A percentile compares a stretch with the other conserved stretches of the same genome.
Conservation (phyloP, 2,329 filamentous ascomycete species). For the Colletotrichum sp. region DNA sequence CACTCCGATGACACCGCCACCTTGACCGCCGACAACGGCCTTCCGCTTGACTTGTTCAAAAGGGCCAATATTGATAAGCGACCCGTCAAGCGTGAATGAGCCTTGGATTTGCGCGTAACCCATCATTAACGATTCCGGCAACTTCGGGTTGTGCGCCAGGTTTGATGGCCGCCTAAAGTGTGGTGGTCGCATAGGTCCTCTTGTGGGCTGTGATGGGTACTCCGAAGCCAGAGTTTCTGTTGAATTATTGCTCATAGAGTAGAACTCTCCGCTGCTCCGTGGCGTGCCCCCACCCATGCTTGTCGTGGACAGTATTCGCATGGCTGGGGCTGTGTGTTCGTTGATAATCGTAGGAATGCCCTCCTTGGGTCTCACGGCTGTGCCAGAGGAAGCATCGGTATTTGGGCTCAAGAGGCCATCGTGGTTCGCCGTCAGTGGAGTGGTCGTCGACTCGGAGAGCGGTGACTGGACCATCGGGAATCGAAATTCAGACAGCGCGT, state of each 20-base stretch:
- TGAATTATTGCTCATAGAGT: constrained; percentile 93
- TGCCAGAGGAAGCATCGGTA: constrained; percentile 17
- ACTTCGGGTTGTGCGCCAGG: constrained; percentile 46
- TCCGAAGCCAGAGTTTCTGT: constrained; percentile 93
- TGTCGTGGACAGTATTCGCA: constrained; percentile 77
- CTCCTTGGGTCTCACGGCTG: constrained; percentile 48
- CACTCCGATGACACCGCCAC: constrained; percentile 83
- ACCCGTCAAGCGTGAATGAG: constrained; percentile 90
- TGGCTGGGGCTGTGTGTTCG: constrained; percentile 65
- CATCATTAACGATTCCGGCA: constrained; percentile 91
- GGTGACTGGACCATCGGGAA: constrained; percentile 57
- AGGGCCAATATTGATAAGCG: constrained; percentile 83
- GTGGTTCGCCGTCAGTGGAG: constrained; percentile 32
- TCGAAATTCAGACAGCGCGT: constrained; percentile 59
- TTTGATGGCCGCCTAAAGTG: constrained; percentile 54
- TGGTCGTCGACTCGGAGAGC: constrained; percentile 35
- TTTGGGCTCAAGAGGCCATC: constrained; percentile 47
- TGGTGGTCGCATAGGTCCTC: constrained; percentile 44
- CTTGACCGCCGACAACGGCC: constrained; percentile 85
- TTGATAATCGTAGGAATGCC: constrained; percentile 51
- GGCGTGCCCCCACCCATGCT: constrained; percentile 80
- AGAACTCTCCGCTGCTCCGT: constrained; percentile 92
- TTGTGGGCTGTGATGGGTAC: constrained; percentile 60
- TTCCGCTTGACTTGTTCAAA: constrained; percentile 98
- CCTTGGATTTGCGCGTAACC: constrained; percentile 94